Evolutionary conservation across 2,329 filamentous ascomycete genomes (phyloP), one percentile per base, ranked within the genome.

Genomic region (Fusarium drepaniforme): DNA sequence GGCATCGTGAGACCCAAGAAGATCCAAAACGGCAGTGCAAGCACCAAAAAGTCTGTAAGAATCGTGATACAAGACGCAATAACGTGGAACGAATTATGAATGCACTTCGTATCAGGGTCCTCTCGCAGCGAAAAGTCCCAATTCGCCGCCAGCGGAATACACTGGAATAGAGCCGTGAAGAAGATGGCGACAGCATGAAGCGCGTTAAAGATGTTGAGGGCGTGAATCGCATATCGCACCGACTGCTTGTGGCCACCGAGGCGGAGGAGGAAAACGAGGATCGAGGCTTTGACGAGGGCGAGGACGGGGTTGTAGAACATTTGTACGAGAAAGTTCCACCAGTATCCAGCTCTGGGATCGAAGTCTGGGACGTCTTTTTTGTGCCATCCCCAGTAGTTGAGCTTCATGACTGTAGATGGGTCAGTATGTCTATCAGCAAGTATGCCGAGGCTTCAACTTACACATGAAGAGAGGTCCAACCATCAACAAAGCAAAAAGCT

Each of bases 301-400:
- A 87, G 74, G 28, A 87, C 83, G 1, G 85, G 85, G 49, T 86
- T 87, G 77, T 87, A 87, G 3, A 84, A 77, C 46, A 86, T 76
- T 28, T 86, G 82, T 35, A 83, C 82, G 13, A 83, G 73, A 42
- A 83, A 86, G 75, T 83, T 83, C 80, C 80, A 84, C 75, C 80
- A 77, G 40, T 77, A 74, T 2, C 76, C 79, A 6, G 77, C 62
- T 1, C 38, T 64, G 12, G 77, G 65, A 11, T 78, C 57, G 12
- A 72, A 70, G 6, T 78, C 67, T 1, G 76, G 79, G 6, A 80
- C 68, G 13, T 79, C 64, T 11, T 65, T 70, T 3, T 66, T 68
- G 23, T 72, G 69, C 70, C 80, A 81, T 15, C 82, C 81, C 44
- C 78, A 79, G 51, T 83, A 84, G 63, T 80, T 80, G 25, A 82